A percentile compares a stretch with the other conserved stretches of the same genome.
phyloP scores from a whole-genome alignment of 208 protist genomes.

The Wallacemonas rigidus region DNA sequence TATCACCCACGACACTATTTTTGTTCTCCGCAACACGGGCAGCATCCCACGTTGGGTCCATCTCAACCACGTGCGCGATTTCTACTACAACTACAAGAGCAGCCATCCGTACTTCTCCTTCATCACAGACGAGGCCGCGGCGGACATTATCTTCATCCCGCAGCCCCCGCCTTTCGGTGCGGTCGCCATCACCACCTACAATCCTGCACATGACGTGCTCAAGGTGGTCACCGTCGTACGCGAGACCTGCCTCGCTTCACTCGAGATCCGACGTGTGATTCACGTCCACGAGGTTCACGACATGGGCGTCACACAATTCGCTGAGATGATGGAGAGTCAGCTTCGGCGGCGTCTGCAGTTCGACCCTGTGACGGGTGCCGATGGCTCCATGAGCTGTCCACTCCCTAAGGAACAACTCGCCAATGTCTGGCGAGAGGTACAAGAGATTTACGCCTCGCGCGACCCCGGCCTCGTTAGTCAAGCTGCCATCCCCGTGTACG shows the following conservation, averaged over 20 bases:
- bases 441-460: constrained; percentile 35
- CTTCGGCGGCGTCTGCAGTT: constrained; percentile 39
- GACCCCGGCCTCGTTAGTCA: constrained; percentile 26
- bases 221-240: constrained; percentile 41
- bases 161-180: constrained; percentile 53
- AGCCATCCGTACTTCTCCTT: constrained; percentile 56
- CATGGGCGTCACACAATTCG: constrained; percentile 34
- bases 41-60: constrained; percentile 64
- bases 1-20: constrained; percentile 69
- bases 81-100: constrained; percentile 50
- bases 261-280: constrained; percentile 47
- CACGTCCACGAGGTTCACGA: constrained; percentile 24
- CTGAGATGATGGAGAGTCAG: constrained; percentile 29
- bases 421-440: constrained; percentile 54
- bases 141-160: constrained; percentile 67
- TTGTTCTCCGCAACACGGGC: constrained; percentile 58
- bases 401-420: constrained; percentile 67
- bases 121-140: constrained; percentile 45
- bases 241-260: constrained; percentile 59
- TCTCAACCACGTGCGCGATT: constrained; percentile 49
- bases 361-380: constrained; percentile 31
- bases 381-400: constrained; percentile 49
- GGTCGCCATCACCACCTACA: constrained; percentile 41
- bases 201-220: constrained; percentile 35
- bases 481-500: constrained; percentile 53